phyloP scores from a whole-genome alignment of 2,329 filamentous ascomycete species.

The Fusarium tupiense region DNA sequence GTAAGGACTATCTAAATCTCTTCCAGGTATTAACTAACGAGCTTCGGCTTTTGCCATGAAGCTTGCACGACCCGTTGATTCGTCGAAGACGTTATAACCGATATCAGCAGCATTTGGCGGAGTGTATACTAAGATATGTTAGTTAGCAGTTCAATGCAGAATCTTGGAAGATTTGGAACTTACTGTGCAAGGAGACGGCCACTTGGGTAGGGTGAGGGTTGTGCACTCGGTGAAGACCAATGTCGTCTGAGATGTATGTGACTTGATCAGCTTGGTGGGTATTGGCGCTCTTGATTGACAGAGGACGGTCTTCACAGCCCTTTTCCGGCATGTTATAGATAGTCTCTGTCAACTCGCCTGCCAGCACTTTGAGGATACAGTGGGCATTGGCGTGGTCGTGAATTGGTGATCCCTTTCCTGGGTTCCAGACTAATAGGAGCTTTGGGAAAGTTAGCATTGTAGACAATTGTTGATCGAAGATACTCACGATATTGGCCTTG shows the following conservation, averaged over 20 bases:
- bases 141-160: rapidly evolving
- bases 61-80: slow-evolving; percentile 4
- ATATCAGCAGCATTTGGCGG: slow-evolving; percentile 13
- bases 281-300: not conserved
- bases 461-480: rapidly evolving
- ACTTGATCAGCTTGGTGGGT: slow-evolving; percentile 6
- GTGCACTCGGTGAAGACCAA: slow-evolving; percentile 10
- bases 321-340: not conserved
- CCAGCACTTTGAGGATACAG: slow-evolving; percentile 11
- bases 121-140: not conserved
- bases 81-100: slow-evolving; percentile 13
- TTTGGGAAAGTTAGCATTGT: not conserved
- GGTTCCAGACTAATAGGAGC: slow-evolving; percentile 12
- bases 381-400: slow-evolving; percentile 18
- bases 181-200: slow-evolving; percentile 8
- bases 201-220: slow-evolving; percentile 16
- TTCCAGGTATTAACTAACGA: not conserved
- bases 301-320: not conserved
- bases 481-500: slow-evolving; percentile 6
- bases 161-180: rapidly evolving
- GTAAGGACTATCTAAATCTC: not conserved
- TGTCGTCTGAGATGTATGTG: slow-evolving; percentile 11
- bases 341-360: slow-evolving; percentile 7
- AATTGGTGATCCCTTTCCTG: slow-evolving; percentile 11
- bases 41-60: slow-evolving; percentile 6